Conservation (phyloP, 2,329 filamentous ascomycete genomes). For the Tympanopsis confertula region DNA sequence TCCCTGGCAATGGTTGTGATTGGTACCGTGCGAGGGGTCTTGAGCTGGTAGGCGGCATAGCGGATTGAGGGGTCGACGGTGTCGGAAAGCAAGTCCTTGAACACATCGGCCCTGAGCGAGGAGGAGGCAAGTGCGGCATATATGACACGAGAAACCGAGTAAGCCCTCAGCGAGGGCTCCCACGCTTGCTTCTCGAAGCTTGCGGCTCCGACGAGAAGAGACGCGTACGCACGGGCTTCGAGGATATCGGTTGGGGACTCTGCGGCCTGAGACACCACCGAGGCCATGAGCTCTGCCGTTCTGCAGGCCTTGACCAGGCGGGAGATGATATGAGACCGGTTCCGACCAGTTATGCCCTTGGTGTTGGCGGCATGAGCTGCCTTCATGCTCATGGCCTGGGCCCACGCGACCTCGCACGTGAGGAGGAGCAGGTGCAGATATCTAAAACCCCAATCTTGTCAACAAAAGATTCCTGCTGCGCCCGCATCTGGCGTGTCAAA, state of each 20-base stretch:
- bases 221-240: constrained; percentile 75
- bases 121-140: constrained; percentile 65
- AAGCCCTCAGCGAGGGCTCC: constrained; percentile 65
- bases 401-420: constrained; percentile 83
- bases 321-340: constrained; percentile 79
- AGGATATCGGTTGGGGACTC: constrained; percentile 61
- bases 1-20: constrained; percentile 69
- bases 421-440: constrained; percentile 71
- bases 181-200: constrained; percentile 82
- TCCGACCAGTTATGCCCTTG: constrained; percentile 67
- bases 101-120: constrained; percentile 54
- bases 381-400: constrained; percentile 91
- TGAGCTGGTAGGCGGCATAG: constrained; percentile 85
- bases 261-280: constrained; percentile 49
- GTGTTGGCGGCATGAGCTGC: constrained; percentile 67
- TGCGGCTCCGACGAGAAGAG: constrained; percentile 63
- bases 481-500: neutral
- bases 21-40: constrained; percentile 74
- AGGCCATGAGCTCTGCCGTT: constrained; percentile 56
- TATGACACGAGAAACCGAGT: constrained; percentile 67
- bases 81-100: constrained; percentile 73
- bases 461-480: neutral
- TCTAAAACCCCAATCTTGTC: constrained; percentile 28
- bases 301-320: constrained; percentile 70
- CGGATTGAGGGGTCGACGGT: constrained; percentile 88